Evolutionary conservation across 2,329 filamentous ascomycete species (phyloP).

Genomic region (Aspergillus arachidicola): DNA sequence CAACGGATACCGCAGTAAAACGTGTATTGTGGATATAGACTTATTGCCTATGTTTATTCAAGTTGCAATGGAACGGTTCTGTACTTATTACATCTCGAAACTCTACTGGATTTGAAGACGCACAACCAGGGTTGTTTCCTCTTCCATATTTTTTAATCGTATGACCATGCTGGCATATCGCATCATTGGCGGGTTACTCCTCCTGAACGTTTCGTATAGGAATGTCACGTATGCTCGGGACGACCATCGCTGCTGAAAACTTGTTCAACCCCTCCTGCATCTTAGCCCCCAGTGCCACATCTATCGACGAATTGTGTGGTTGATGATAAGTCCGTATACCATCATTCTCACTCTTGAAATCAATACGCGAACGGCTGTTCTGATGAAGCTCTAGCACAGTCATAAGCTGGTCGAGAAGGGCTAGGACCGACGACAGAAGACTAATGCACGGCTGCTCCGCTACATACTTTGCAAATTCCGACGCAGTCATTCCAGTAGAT

Average conservation of each 20-base stretch:
- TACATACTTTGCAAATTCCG: neutral
- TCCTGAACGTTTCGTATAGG: neutral
- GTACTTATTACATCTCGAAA: neutral
- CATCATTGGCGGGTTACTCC: neutral
- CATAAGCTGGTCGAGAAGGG: neutral
- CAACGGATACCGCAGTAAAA: neutral
- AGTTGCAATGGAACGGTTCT: neutral
- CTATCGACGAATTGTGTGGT: too few species aligned
- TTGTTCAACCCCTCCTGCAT: neutral
- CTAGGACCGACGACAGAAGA: neutral
- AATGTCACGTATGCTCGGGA: neutral
- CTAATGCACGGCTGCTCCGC: neutral
- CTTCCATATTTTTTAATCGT: neutral
- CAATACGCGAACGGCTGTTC: neutral
- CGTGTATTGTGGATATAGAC: neutral
- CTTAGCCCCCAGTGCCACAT: neutral
- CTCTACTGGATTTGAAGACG: neutral
- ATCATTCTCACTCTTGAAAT: neutral
- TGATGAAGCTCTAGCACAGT: neutral
- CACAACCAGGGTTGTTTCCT: neutral
- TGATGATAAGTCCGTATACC: neutral
- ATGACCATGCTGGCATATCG: neutral
- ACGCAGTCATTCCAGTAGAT: neutral
- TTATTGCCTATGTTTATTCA: neutral
- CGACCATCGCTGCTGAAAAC: neutral